Base-by-base conservation (phyloP, 169 alveolate genomes). In the Babesia divergens region DNA sequence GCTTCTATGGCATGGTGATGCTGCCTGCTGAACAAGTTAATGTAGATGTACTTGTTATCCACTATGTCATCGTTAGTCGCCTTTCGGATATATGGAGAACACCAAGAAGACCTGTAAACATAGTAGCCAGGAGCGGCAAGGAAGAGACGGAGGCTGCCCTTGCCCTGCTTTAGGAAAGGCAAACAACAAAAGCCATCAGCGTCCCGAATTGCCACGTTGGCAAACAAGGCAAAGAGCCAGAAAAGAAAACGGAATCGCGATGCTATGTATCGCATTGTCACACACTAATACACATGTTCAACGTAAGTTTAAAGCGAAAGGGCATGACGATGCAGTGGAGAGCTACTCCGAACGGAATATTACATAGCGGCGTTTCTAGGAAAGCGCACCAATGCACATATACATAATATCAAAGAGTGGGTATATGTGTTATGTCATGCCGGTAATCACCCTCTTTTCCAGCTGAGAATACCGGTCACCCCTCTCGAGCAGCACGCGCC, bases 11-110 rank as follows among this genome's bases (percentile, higher is more conserved):
- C 67, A 18, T 64, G 32, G 18, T 68, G 74, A 26, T 77, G 83
- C 2, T 51, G 5, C 11, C 38, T 59, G 37, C 86, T 77, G 55
- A 68, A 66, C 69, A 77, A 29, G 74, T 77, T 64, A 5, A 77
- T 3, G 62, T 20, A 54, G 2, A 77, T 55, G 38, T 66, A 77
- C 64, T 67, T 77, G 49, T 44, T 38, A 1, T 54, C 9, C 28
- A 31, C 26, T 42, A 77, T 77, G 44, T 77, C 86, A 56, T 77
- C 86, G 34, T 55, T 66, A 8, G 86, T 77, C 22, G 82, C 66
- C 37, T 35, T 18, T 9, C 50, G n/a, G 20, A 50, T n/a, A 37
- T 55, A 74, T 0, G 18, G 43, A 29, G 28, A 11, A 32, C 72
- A 44, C 14, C 72, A 43, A 0, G 22, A 13, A 9, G n/a, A 20